These are phyloP conservation scores for Boletus reticuloceps DNA, from an alignment of 768 basidiomycete genomes.

Conservation along the genomic window DNA sequence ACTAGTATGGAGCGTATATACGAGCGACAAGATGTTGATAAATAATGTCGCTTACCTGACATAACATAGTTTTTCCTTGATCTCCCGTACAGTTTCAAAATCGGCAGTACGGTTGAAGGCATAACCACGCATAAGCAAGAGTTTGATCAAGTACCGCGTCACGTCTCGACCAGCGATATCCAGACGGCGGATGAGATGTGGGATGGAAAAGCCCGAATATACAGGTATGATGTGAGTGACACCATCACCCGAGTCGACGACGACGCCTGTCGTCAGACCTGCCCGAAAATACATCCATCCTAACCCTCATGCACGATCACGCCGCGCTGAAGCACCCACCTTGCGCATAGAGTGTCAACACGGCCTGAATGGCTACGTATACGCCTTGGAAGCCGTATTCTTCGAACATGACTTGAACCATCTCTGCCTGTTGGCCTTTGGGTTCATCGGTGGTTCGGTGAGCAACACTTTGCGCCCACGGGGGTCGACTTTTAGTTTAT, in stretches of 20 bases:
- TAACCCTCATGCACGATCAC: neutral
- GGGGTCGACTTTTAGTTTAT: constrained; percentile 90
- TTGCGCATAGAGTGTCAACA: constrained; percentile 97
- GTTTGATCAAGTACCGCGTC: constrained; percentile 97
- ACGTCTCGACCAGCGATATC: constrained; percentile 99
- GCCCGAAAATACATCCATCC: constrained; percentile 4
- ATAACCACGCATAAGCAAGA: constrained; percentile 99
- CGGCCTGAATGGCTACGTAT: constrained; percentile 98
- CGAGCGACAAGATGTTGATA: neutral
- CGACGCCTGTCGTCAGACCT: constrained; percentile 98
- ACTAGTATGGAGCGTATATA: constrained; percentile 37
- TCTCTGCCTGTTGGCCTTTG: constrained; percentile 87
- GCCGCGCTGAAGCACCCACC: constrained; percentile 50
- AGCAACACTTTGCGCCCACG: constrained; percentile 85
- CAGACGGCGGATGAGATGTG: constrained; percentile 89
- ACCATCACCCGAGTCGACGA: constrained; percentile 98
- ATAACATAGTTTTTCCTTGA: constrained; percentile 99
- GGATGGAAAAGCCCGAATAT: constrained; percentile 94
- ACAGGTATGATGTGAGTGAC: constrained; percentile 99
- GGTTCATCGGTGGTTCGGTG: constrained; percentile 99
- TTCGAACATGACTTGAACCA: constrained; percentile 99
- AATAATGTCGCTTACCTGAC: constrained; percentile 61
- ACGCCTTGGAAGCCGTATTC: constrained; percentile 95
- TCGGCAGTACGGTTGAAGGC: constrained; percentile 99
- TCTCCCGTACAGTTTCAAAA: constrained; percentile 97